A percentile compares a stretch with the other conserved stretches of the same genome.
phyloP scores from a whole-genome alignment of 2,329 filamentous ascomycete genomes.

The Aspergillus caelatus region DNA sequence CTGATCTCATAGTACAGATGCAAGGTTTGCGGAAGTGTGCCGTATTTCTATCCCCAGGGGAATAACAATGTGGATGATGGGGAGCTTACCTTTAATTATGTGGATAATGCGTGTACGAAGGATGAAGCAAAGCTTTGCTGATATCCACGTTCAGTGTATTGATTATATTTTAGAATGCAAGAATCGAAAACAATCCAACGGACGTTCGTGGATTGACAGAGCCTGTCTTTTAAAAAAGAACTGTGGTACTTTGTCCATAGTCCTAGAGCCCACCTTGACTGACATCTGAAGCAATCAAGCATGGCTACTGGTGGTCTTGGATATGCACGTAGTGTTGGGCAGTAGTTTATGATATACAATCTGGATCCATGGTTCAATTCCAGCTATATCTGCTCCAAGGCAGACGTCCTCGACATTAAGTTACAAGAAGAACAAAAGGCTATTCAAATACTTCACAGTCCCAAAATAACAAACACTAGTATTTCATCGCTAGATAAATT shows the following conservation, averaged over 20 bases:
- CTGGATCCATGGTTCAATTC: not conserved
- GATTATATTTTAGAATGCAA: not conserved
- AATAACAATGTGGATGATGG: conserved; percentile 1
- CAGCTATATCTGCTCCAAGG: not conserved
- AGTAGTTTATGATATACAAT: not conserved
- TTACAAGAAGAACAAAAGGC: not conserved
- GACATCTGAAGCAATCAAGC: not conserved
- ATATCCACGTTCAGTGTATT: not conserved
- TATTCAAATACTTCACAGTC: not conserved
- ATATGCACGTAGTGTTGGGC: not conserved
- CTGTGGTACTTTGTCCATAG: not conserved
- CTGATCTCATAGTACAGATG: not conserved
- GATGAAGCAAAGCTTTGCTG: not conserved
- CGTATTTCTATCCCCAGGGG: not conserved
- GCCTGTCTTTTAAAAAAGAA: not conserved
- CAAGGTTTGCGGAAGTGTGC: not conserved
- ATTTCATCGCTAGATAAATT: conserved; percentile 28
- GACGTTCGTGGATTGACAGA: not conserved
- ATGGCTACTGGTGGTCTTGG: not conserved
- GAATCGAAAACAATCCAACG: no score
- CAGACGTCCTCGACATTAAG: not conserved
- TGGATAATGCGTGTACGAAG: not conserved
- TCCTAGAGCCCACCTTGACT: not conserved
- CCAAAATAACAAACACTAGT: not conserved
- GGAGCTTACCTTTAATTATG: not conserved